Evolutionary conservation across 305 asterid species (phyloP), one percentile per base, ranked within the genome.

Genomic region (Plantago lanceolata): DNA sequence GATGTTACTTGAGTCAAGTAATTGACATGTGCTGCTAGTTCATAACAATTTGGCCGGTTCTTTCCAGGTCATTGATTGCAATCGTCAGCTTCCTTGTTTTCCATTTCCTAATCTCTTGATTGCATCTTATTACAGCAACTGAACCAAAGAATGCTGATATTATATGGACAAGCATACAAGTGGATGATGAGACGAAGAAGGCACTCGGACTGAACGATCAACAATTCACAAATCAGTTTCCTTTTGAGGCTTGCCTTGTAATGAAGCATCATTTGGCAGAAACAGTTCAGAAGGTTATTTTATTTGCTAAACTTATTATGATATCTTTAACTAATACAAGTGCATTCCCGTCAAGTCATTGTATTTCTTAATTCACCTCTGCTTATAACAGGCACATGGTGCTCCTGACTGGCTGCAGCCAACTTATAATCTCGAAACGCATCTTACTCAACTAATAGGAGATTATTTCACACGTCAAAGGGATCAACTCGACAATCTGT

Each of bases 261-360:
- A 93, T 93, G 99, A 93, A 93, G 77, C 97, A 93, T 79, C 92
- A 93, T 76, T 75, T 93, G 75, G 95, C 97, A 3, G 90, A 93
- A 75, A 93, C 96, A 45, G 68, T 90, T 81, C 85, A 83, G 78
- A 86, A 86, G 94, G 98, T 92, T 52, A 57, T 65, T 71, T 47
- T 61, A 59, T 35, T 21, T 54, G 52, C 60, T 58, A 37, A 48
- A 17, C 48, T 17, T 40, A 7, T 15, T 12, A 40, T 40, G 11
- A 2, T 11, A 40, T 40, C 11, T 11, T 40, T 3, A 40, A 9
- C 1, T 8, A 40, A 40, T 40, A 12, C 62, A 55, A 19, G 60
- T 14, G 52, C 44, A 31, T 66, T 56, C 19, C 62, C 57, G 28
- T 21, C 44, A 44, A 43, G 47, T 35, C 26, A 28, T 44, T 19